Conservation (phyloP, 192 early-diverging fungal species). For the Martensiomyces pterosporus region DNA sequence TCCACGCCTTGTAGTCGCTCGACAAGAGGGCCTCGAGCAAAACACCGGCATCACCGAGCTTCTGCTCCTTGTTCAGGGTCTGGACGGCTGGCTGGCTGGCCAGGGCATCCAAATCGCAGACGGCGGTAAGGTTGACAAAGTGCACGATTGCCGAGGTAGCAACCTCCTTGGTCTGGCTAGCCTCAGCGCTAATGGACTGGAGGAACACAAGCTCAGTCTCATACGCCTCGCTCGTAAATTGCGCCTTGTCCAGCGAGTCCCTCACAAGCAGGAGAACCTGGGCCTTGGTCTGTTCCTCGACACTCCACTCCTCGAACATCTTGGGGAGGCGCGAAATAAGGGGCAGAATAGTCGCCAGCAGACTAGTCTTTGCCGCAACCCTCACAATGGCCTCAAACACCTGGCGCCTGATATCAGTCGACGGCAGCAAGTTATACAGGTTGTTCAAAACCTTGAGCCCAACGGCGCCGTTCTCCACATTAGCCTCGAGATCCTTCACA, state of each 20-base stretch:
- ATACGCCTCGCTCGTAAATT: slow-evolving; percentile 39
- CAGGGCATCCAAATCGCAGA: slow-evolving; percentile 78
- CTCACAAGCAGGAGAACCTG: slow-evolving; percentile 52
- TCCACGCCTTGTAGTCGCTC: slow-evolving; percentile 35
- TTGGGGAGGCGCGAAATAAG: slow-evolving; percentile 16
- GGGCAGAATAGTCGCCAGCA: slow-evolving; percentile 21
- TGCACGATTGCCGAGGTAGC: slow-evolving; percentile 63
- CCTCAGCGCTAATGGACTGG: slow-evolving; percentile 52
- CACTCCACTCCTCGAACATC: slow-evolving; percentile 28
- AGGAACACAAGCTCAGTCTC: slow-evolving; percentile 55
- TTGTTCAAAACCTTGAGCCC: slow-evolving; percentile 55
- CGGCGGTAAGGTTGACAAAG: slow-evolving; percentile 60
- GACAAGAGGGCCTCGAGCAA: slow-evolving; percentile 51
- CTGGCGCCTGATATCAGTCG: slow-evolving; percentile 54
- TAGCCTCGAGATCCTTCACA: slow-evolving; percentile 12
- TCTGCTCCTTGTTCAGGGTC: slow-evolving; percentile 66
- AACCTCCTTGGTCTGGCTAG: slow-evolving; percentile 51
- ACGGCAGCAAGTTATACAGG: slow-evolving; percentile 74
- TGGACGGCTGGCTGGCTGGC: slow-evolving; percentile 59
- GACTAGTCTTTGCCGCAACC: slow-evolving; percentile 58
- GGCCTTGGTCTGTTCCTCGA: slow-evolving; percentile 57
- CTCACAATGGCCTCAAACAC: slow-evolving; percentile 74
- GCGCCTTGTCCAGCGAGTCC: slow-evolving; percentile 22
- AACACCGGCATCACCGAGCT: slow-evolving; percentile 60
- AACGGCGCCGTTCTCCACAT: slow-evolving; percentile 13